Base-by-base conservation (phyloP, 768 basidiomycete genomes). In the Pholiota microspora region DNA sequence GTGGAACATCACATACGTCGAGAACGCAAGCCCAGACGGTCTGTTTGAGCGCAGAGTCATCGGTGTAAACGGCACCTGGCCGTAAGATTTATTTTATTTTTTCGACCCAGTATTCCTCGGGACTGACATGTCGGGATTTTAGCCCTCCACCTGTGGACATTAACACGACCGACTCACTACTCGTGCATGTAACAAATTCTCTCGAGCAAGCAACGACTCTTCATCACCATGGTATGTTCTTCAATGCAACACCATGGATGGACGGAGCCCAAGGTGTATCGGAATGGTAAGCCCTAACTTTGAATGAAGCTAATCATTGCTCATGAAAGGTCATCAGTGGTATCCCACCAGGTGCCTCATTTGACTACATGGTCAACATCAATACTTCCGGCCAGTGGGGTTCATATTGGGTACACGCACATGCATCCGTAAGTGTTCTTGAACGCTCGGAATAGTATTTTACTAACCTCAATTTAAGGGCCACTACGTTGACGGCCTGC, bases 151-250 rank as follows among this genome's bases (percentile, higher is more conserved):
- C 92, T 0, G 73, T 97, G 55, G 81, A 86, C 23, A 82, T 94
- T 9, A 79, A 77, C 57, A 79, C 82, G 4, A 78, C 77, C 16
- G 93, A 98, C 68, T 81, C 82, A 0, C 74, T 97, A 27, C 63
- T 88, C 24, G 77, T 98, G 0, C 94, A 98, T 66, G 84, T 85
- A 4, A 75, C 75, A 25, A 94, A 95, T 69, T 81, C 80, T 2
- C 69, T 95, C 52, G 84, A 88, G 51, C 59, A 73, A 24, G 80
- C 86, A 0, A 80, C 89, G 0, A 79, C 86, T 0, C 72, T 98
- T 13, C 96, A 98, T 68, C 89, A 95, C 65, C 95, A 97, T 71
- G 96, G 96, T 58, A 92, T 96, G 88, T 94, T 85, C 73, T 94
- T 97, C 78, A 95, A 94, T 67, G 79, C 82, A 1, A 80, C 89